These are phyloP conservation scores for Entrophospora sp. DNA, from an alignment of 192 early-diverging fungal genomes.

Conservation along the genomic window DNA sequence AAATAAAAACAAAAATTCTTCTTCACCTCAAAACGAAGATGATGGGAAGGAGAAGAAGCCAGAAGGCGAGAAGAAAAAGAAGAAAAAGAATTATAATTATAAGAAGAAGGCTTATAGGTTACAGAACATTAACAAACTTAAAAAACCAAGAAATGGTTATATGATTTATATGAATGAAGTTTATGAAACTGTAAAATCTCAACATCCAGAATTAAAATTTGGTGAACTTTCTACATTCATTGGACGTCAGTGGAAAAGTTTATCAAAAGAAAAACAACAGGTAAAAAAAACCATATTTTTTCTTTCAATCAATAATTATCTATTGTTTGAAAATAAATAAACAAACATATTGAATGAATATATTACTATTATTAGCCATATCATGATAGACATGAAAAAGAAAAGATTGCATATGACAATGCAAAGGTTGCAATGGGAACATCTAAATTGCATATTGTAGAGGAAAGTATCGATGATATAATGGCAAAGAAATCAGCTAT, in stretches of 20 bases:
- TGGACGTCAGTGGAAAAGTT: background rate
- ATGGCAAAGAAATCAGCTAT: too few relatives aligned
- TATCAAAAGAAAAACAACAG: background rate
- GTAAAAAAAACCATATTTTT: background rate
- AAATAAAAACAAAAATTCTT: too few relatives aligned
- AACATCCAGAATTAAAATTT: background rate
- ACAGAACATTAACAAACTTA: background rate
- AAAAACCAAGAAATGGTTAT: constrained; percentile 4
- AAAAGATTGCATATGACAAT: background rate
- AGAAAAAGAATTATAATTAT: background rate
- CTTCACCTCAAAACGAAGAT: too few relatives aligned
- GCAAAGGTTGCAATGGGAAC: background rate
- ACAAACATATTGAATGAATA: background rate
- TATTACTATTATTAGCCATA: background rate
- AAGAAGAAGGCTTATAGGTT: background rate
- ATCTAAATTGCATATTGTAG: background rate
- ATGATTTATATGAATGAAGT: constrained; percentile 9
- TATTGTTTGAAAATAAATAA: background rate
- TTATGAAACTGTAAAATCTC: background rate
- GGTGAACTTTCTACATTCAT: background rate
- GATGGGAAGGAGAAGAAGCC: too few relatives aligned
- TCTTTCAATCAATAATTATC: background rate
- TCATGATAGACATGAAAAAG: constrained; percentile 1
- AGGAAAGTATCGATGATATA: background rate
- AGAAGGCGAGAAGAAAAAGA: background rate